Percentiles rank a stretch among this genome's conserved stretches.
phyloP scores from a whole-genome alignment of 768 basidiomycete genomes.

The Kwoniella sp. region DNA sequence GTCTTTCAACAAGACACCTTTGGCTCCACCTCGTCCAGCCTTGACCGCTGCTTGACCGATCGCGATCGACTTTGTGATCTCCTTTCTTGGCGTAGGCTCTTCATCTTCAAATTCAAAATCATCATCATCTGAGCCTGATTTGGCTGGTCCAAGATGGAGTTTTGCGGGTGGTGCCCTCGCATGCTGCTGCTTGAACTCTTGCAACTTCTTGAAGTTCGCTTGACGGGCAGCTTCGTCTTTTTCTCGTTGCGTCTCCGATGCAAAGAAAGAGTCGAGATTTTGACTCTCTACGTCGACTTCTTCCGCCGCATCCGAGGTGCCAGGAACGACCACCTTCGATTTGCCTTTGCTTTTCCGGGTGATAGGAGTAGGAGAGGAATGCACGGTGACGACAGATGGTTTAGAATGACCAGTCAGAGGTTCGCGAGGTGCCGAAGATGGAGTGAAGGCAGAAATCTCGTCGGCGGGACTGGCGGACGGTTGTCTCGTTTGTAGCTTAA shows the following conservation, averaged over 20 bases:
- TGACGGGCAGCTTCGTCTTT: slow-evolving; percentile 12
- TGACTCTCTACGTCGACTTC: slow-evolving; percentile 11
- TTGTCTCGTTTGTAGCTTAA: slow-evolving; percentile 2
- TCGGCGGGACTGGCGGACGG: slow-evolving; percentile 18
- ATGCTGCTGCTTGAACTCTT: slow-evolving; percentile 5
- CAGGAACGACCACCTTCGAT: slow-evolving; percentile 11
- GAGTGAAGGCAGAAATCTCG: slow-evolving; percentile 26
- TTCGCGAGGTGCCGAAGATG: slow-evolving; percentile 16
- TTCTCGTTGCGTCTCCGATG: neutral
- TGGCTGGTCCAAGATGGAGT: slow-evolving; percentile 6
- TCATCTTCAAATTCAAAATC: slow-evolving; percentile 12
- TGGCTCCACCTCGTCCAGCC: slow-evolving; percentile 18
- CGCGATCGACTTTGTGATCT: neutral
- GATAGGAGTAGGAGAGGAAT: slow-evolving; percentile 27
- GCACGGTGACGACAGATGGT: neutral
- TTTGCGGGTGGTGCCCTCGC: neutral
- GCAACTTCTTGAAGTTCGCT: slow-evolving; percentile 6
- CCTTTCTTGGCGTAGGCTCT: slow-evolving; percentile 11
- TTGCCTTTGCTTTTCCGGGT: slow-evolving; percentile 2
- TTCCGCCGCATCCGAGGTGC: slow-evolving; percentile 19
- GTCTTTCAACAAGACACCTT: slow-evolving; percentile 24
- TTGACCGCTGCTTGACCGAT: neutral
- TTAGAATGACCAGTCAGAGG: neutral
- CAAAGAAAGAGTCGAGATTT: slow-evolving; percentile 7
- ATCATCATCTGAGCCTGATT: slow-evolving; percentile 15